phyloP scores from a whole-genome alignment of 306 rosid species.

The Alnus rubra region DNA sequence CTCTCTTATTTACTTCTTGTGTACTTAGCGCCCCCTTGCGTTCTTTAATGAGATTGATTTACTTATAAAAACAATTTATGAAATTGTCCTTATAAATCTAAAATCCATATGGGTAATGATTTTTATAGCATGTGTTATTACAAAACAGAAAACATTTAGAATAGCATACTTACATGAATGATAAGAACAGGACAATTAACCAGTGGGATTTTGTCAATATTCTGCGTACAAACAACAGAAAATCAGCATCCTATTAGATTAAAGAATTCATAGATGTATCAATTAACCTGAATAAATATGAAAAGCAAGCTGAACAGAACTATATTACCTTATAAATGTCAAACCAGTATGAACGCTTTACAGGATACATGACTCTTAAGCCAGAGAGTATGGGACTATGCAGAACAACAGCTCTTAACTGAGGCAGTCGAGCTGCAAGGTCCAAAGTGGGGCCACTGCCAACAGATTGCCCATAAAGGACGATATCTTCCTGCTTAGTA shows the following conservation, averaged over 20 bases:
- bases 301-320: constrained; percentile 9
- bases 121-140: constrained; percentile 17
- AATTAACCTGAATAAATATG: constrained; percentile 16
- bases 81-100: neutral
- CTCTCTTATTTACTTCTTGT: too few species aligned
- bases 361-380: constrained; percentile 95
- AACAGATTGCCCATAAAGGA: constrained; percentile 91
- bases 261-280: constrained; percentile 2
- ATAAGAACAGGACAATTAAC: constrained; percentile 89
- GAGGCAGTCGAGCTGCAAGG: constrained; percentile 84
- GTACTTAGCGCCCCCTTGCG: too few species aligned
- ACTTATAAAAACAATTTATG: neutral
- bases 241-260: constrained; percentile 16
- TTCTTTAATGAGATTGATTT: too few species aligned
- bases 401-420: constrained; percentile 80
- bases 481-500: constrained; percentile 81
- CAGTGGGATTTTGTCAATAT: constrained; percentile 82
- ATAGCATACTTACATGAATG: constrained; percentile 75
- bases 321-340: constrained; percentile 83
- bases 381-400: constrained; percentile 97
- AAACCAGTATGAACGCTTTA: constrained; percentile 86
- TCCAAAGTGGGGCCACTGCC: constrained; percentile 97
- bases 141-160: constrained; percentile 19
- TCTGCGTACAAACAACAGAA: constrained; percentile 51
- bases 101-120: neutral